A percentile compares a stretch with the other conserved stretches of the same genome.
Conservation (phyloP, 345 rosid species). For the Salix viminalis region DNA sequence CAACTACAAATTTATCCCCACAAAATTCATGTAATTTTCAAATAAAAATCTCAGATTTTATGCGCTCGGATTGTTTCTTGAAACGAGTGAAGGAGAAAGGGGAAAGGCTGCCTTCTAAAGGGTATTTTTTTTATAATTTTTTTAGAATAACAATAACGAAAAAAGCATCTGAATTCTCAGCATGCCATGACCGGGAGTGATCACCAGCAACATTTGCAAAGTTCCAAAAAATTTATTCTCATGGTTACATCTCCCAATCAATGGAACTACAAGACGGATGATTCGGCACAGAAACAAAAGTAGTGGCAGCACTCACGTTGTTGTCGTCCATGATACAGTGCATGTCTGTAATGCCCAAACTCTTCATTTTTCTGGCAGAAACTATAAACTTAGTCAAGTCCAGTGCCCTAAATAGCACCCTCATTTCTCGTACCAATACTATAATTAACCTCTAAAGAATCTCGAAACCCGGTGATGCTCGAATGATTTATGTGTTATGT, state of each 20-base stretch:
- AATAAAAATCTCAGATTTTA: not conserved
- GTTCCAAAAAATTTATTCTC: not conserved
- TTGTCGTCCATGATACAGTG: slow-evolving; percentile 19
- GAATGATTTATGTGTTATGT: slow-evolving; percentile 14
- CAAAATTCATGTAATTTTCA: not conserved
- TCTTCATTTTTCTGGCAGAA: not conserved
- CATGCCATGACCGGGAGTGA: not conserved
- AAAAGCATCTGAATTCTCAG: not conserved
- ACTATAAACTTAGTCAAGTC: slow-evolving; percentile 1
- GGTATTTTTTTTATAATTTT: too few species aligned
- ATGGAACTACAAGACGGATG: slow-evolving; percentile 16
- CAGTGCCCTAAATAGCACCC: not conserved
- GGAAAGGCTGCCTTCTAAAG: not conserved
- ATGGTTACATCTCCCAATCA: not conserved
- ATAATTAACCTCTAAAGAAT: not conserved
- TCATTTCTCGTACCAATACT: not conserved
- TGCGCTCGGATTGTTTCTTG: not conserved
- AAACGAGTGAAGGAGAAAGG: not conserved
- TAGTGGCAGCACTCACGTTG: slow-evolving; percentile 25
- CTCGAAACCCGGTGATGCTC: not conserved
- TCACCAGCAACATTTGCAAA: not conserved
- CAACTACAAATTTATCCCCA: not conserved
- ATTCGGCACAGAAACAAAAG: slow-evolving; percentile 20
- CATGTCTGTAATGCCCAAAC: not conserved
- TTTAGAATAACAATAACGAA: not conserved